Base-by-base conservation (phyloP, 257 asterid species). In the Knoxia roxburghii region DNA sequence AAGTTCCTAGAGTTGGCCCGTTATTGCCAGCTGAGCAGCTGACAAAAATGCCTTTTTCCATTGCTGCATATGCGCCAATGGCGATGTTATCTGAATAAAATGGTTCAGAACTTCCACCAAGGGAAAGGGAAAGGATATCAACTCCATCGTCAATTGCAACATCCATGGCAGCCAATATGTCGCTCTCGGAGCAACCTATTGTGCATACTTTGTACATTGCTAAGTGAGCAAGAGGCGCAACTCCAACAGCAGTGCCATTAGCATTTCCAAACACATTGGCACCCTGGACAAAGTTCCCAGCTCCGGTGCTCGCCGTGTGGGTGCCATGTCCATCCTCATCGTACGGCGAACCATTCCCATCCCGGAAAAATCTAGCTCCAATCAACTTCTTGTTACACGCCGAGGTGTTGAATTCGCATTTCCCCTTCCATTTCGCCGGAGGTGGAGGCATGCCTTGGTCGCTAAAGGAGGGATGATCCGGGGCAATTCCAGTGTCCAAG, bases 341-440 rank as follows among this genome's bases (percentile, higher is more conserved):
- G 0, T 10, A 0, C 0, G 57, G 68, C 9, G 40, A 27, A 8
- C 57, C 57, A 32, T 45, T 46, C 29, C 43, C 68, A 9, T n/a
- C 20, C 11, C 0, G 17, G 45, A 64, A 64, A 46, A 30, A 27
- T 29, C 68, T 46, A 27, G 68, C 68, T 45, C 68, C 68, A 3
- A 64, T 64, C 45, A 64, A 21, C 27, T 64, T 64, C 57, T 46
- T 64, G 15, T 64, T 64, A 45, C 68, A 64, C 4, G 2, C 26
- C 0, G 43, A n/a, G 9, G 27, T 2, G 17, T 30, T 46, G 20
- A 64, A 20, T 13, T 64, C 68, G 27, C 68, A 64, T 23, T 20
- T 64, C 13, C 68, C 68, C 30, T 27, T 64, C 68, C 68, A 64
- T 45, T 29, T 64, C 18, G 58, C 30, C n/a, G 69, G 69, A 5